A percentile compares a stretch with the other conserved stretches of the same genome.
These are phyloP conservation scores for Lepraria neglecta DNA, from an alignment of 495 filamentous ascomycete genomes.

Conservation along the genomic window DNA sequence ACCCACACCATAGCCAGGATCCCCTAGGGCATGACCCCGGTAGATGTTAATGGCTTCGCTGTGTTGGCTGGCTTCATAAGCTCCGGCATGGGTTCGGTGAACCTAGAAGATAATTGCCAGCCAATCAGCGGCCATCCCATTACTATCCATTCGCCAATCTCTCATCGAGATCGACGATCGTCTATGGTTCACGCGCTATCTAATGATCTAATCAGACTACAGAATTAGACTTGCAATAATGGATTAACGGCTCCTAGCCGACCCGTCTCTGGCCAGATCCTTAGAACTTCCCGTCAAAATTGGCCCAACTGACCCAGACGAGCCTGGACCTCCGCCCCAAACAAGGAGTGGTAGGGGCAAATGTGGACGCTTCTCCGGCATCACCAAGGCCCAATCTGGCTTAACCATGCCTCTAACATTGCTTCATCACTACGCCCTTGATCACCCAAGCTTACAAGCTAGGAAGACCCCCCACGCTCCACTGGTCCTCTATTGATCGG, in stretches of 20 bases:
- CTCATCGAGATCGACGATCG: conserved; percentile 7
- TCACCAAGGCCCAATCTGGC: not conserved
- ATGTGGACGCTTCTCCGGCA: not conserved
- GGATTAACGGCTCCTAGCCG: too few species aligned
- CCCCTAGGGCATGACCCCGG: not conserved
- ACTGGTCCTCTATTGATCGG: not conserved
- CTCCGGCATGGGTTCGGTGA: not conserved
- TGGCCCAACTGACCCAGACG: not conserved
- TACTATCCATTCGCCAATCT: not conserved
- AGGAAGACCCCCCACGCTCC: not conserved
- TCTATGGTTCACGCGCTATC: not conserved
- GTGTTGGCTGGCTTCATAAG: not conserved
- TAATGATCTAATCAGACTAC: conserved; percentile 4
- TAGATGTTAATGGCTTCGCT: not conserved
- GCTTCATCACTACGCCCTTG: not conserved
- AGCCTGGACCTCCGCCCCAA: not conserved
- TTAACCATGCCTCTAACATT: not conserved
- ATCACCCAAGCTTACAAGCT: not conserved
- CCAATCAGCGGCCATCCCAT: not conserved
- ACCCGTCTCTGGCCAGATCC: too few species aligned
- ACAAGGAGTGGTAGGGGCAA: not conserved
- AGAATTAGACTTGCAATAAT: too few species aligned
- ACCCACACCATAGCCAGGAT: not conserved
- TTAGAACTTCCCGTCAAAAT: not conserved
- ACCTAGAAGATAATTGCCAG: not conserved